These are phyloP conservation scores for Coniosporium tulheliwenetii DNA, from an alignment of 2,329 filamentous ascomycete species.

Conservation along the genomic window DNA sequence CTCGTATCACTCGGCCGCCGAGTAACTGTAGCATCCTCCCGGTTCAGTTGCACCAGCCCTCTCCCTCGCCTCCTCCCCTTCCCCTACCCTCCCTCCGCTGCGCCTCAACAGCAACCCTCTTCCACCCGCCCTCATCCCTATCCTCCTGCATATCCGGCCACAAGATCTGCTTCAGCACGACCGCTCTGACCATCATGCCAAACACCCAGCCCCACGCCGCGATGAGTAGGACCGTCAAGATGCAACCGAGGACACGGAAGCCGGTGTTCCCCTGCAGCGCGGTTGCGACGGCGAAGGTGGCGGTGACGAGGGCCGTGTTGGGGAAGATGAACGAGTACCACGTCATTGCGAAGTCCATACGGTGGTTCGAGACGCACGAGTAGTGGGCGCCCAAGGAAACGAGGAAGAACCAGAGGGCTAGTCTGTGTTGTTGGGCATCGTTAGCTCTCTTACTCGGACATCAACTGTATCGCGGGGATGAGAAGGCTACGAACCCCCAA, in stretches of 20 bases:
- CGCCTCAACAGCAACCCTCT: conserved; percentile 2
- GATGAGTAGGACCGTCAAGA: conserved; percentile 50
- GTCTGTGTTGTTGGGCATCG: conserved; percentile 15
- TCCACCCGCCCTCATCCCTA: conserved; percentile 44
- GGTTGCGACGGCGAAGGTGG: conserved; percentile 51
- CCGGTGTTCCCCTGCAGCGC: conserved; percentile 23
- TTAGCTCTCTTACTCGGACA: too few relatives aligned
- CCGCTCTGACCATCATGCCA: conserved; percentile 52
- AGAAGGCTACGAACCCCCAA: conserved; percentile 49
- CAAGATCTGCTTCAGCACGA: conserved; percentile 50
- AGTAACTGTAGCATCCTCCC: too few relatives aligned
- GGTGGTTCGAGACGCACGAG: conserved; percentile 44
- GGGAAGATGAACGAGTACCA: conserved; percentile 78
- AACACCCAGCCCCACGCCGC: conserved; percentile 55
- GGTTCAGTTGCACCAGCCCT: too few relatives aligned
- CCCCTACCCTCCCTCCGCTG: too few relatives aligned
- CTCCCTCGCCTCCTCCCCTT: too few relatives aligned
- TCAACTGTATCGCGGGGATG: too few relatives aligned
- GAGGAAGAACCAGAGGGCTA: conserved; percentile 76
- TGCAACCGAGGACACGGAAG: conserved; percentile 52
- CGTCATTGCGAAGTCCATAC: conserved; percentile 65
- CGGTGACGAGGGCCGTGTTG: conserved; percentile 50
- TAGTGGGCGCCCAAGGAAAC: conserved; percentile 63
- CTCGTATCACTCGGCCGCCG: too few relatives aligned
- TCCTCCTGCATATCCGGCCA: conserved; percentile 62